Evolutionary conservation across 1,284 basidiomycete species (phyloP), one percentile per base, ranked within the genome.

Genomic region (Pseudozyma pruni): DNA sequence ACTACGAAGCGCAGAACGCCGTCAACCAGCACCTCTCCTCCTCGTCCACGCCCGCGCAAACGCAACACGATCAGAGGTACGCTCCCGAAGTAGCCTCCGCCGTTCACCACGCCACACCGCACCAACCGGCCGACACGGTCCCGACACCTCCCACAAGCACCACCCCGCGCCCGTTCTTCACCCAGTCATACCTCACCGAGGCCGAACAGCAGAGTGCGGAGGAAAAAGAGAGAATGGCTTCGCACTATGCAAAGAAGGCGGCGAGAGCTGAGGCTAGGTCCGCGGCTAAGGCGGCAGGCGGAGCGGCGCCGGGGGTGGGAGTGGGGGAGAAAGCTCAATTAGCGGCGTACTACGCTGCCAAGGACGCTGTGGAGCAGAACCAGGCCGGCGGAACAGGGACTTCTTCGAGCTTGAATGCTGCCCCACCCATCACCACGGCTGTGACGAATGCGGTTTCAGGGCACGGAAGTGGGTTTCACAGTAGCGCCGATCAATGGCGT

Each of bases 1-100:
- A 75, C 55, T 71, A 77, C 48, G 76, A 69, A 31, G 76, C 76
- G 3, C 44, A 64, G 23, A 73, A 76, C 37, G 75, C 75, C 2
- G 72, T 76, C 19, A 51, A 38, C n/a, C 68, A 56, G 29, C 60
- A 68, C 22, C 51, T 62, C 7, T 19, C 53, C 11, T 45, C 46
- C 7, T 54, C 42, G 4, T 45, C 41, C 8, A 23, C 8, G 13
- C 23, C 46, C 3, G 25, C 31, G 20, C 3, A 40, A 35, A 11
- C 27, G 8, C 19, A 10, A 4, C 6, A 29, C 10, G 54, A 57
- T 19, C 29, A 10, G 8, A 52, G 51, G 50, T 62, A 61, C 25
- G 40, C 55, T 3, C 60, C 60, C 4, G 59, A 69, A 33, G 66
- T 62, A 19, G 54, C 66, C 1, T 69, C 66, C 7, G 66, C 66